Conservation (phyloP, 2,329 filamentous ascomycete genomes). For the Ampelomyces quisqualis region DNA sequence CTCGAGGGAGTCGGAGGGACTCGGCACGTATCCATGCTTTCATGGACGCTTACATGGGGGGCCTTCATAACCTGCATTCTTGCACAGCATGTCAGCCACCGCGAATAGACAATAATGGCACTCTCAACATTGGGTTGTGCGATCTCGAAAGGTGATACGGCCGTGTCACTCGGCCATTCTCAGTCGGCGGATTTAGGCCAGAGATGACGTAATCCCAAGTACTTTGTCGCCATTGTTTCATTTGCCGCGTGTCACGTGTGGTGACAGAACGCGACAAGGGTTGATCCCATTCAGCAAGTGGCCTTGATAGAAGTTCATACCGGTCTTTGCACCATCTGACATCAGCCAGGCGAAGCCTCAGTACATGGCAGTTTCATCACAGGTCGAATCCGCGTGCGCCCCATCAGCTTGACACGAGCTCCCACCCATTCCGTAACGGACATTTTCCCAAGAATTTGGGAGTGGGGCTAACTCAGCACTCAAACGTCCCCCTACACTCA, state of each 20-base stretch:
- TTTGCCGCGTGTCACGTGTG: neutral
- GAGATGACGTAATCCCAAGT: neutral
- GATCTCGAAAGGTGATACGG: neutral
- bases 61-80: neutral
- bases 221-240: neutral
- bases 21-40: conserved; percentile 6
- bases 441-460: conserved; percentile 7
- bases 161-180: neutral
- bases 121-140: neutral
- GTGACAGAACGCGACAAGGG: neutral
- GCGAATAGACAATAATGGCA: too few relatives aligned
- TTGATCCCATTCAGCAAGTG: too few relatives aligned
- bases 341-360: neutral
- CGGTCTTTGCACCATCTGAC: neutral
- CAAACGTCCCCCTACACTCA: conserved; percentile 17
- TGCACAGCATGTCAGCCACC: neutral
- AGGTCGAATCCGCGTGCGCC: neutral
- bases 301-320: neutral
- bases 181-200: neutral
- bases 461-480: conserved; percentile 15
- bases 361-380: neutral
- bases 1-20: too few relatives aligned
- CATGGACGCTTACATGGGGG: conserved; percentile 4
- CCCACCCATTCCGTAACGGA: conserved; percentile 7
- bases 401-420: conserved; percentile 12